Percentiles rank a stretch among this genome's conserved stretches.
Conservation (phyloP, 2,329 filamentous ascomycete species). For the Phyllosticta citrichinensis region DNA sequence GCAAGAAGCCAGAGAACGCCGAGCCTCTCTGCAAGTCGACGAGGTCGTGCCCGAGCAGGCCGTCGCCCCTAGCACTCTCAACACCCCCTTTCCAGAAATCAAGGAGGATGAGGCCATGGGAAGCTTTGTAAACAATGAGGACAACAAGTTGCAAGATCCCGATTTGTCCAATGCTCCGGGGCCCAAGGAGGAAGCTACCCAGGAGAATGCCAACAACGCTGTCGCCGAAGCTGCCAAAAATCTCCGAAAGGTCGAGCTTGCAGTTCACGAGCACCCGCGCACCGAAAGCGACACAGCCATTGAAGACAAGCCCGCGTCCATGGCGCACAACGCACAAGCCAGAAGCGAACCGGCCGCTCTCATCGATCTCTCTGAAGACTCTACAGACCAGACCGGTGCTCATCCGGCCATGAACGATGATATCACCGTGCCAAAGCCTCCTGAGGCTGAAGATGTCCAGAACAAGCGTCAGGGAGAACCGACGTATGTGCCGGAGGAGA, state of each 20-base stretch:
- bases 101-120: constrained; percentile 16
- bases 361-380: constrained; percentile 5
- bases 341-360: constrained; percentile 5
- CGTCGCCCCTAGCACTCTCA: constrained; percentile 29
- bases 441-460: constrained; percentile 23
- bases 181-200: constrained; percentile 10
- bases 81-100: constrained; percentile 23
- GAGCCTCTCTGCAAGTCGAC: constrained; percentile 24
- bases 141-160: constrained; percentile 25
- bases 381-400: neutral
- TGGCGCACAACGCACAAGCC: neutral
- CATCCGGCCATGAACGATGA: neutral
- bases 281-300: constrained; percentile 5
- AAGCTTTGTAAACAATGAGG: constrained; percentile 13
- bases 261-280: constrained; percentile 7
- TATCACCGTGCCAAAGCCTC: neutral
- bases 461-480: constrained; percentile 19
- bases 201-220: constrained; percentile 9
- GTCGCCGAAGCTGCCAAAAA: constrained; percentile 4
- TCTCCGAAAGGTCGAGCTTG: constrained; percentile 1
- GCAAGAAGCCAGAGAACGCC: constrained; percentile 30
- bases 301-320: constrained; percentile 5
- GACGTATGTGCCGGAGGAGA: neutral
- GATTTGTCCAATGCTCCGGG: constrained; percentile 27
- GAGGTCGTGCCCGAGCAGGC: constrained; percentile 35